Evolutionary conservation across 768 basidiomycete genomes (phyloP), one percentile per base, ranked within the genome.

Genomic region (Sporobolomyces roseus): DNA sequence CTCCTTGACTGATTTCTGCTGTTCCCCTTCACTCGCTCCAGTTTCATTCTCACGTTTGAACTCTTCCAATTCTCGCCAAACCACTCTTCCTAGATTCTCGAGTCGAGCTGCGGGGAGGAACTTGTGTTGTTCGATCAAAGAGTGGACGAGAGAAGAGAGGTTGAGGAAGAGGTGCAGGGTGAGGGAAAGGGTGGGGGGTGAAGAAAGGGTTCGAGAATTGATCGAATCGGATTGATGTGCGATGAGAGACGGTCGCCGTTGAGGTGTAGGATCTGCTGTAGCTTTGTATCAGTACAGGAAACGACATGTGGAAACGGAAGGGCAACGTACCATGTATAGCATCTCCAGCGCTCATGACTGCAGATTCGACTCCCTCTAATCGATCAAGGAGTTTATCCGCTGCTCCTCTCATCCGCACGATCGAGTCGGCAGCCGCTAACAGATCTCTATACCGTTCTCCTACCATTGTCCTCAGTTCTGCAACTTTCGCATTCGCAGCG

Each of bases 381-480:
- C 50, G 50, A 51, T 67, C 68, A 5, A 68, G 61, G 14, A 74
- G 67, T 35, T 66, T 65, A 30, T 63, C 64, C 2, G 66, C 55
- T 1, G 73, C 66, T 3, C 38, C 48, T 0, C 73, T 54, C 76
- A 77, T 77, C 43, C 76, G 73, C 7, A 77, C 72, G 50, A 77
- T 77, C 45, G 73, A 73, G 63, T 75, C 74, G 10, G 76, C 76
- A 0, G 76, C 76, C 5, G 74, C 64, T 16, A 77, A 63, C 8
- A 77, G 54, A 54, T 77, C 76, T n/a, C 76, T 69, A 38, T 77
- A 77, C 14, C 76, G 74, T 62, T 77, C 76, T 29, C 76, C 76
- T 46, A 77, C 76, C 76, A 77, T 77, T 1, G 74, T 72, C 10
- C 74, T 25, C 7, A 77, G 70, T 41, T 77, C 74, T 21, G 72